Percentiles rank a stretch among this genome's conserved stretches.
These are phyloP conservation scores for Aspergillus cristatus DNA, from an alignment of 495 filamentous ascomycete genomes.

Conservation along the genomic window DNA sequence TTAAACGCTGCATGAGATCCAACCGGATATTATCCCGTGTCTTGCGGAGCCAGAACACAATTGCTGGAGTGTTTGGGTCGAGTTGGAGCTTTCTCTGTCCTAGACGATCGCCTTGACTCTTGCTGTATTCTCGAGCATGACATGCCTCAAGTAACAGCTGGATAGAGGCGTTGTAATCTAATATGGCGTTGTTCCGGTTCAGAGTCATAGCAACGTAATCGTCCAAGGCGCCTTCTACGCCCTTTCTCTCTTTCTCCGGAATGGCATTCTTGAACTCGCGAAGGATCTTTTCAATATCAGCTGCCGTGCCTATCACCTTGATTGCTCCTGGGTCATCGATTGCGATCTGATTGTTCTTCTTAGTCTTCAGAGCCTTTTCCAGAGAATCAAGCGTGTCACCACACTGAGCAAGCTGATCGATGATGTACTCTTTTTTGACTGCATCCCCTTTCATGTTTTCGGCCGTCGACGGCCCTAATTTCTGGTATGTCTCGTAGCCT, in stretches of 20 bases:
- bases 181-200: no score
- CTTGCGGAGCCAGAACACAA: no score
- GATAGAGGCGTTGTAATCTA: no score
- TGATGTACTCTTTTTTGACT: constrained; percentile 2
- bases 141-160: no score
- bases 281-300: background rate
- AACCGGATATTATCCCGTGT: no score
- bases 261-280: constrained; percentile 1
- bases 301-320: background rate
- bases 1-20: no score
- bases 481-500: background rate
- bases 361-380: constrained; percentile 1
- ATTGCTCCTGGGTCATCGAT: constrained; percentile 2
- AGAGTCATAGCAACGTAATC: background rate
- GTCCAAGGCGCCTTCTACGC: background rate
- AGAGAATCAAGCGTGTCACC: background rate
- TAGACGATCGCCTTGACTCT: no score
- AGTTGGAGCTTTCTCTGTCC: no score
- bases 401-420: background rate
- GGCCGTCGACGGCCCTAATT: background rate
- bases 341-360: background rate
- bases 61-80: no score
- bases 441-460: background rate
- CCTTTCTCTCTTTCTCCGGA: constrained; percentile 1
- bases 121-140: no score